These are phyloP conservation scores for Lavandula angustifolia DNA, from an alignment of 257 asterid species.

Conservation along the genomic window DNA sequence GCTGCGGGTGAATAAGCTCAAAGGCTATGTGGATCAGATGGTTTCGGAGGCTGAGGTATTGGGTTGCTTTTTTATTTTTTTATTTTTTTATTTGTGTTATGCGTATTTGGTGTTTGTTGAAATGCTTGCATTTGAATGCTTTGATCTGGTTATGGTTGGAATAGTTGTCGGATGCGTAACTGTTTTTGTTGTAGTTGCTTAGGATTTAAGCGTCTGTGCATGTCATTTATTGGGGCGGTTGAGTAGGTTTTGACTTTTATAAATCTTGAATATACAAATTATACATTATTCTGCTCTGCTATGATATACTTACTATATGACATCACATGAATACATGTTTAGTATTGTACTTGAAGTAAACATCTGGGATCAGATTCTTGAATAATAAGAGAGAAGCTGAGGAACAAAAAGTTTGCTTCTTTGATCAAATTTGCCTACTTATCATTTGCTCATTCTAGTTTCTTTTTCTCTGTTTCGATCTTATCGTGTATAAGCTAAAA, in stretches of 20 bases:
- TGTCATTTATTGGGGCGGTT: slow-evolving; percentile 11
- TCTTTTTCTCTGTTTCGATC: neutral
- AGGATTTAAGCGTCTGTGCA: slow-evolving; percentile 8
- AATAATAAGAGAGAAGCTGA: neutral
- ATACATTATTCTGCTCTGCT: neutral
- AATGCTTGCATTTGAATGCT: slow-evolving; percentile 18
- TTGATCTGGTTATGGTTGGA: slow-evolving; percentile 6
- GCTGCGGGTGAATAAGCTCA: slow-evolving; percentile 69
- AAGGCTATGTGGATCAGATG: slow-evolving; percentile 82
- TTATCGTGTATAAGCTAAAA: neutral
- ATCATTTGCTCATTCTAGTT: slow-evolving; percentile 18
- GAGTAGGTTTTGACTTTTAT: slow-evolving; percentile 12
- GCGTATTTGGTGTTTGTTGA: slow-evolving; percentile 1
- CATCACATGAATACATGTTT: too few relatives aligned
- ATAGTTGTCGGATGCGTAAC: neutral
- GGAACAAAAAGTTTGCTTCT: neutral
- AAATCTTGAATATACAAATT: neutral
- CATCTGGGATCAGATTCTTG: neutral
- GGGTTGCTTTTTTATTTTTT: too few relatives aligned
- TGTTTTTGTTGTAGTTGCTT: slow-evolving; percentile 6
- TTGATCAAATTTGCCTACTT: neutral
- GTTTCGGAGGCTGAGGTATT: slow-evolving; percentile 78
- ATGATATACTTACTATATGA: too few relatives aligned
- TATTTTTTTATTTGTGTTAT: neutral
- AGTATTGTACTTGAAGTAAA: slow-evolving; percentile 3